Base-by-base conservation (phyloP, 2,329 filamentous ascomycete species). In the Colletotrichum endophyticum region DNA sequence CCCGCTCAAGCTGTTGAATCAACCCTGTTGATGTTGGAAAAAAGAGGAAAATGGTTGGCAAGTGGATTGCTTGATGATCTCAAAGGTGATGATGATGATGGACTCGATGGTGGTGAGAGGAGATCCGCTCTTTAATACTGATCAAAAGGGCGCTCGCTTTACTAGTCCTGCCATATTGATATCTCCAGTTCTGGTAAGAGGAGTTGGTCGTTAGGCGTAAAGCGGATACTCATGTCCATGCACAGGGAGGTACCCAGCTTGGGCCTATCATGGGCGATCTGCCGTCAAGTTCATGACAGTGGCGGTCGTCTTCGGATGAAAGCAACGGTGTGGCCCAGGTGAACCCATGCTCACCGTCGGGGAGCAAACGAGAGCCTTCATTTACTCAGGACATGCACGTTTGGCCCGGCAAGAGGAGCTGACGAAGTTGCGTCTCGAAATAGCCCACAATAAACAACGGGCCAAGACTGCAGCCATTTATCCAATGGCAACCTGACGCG, bases 41-140 rank as follows among this genome's bases (percentile, higher is more conserved):
- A 62, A 75, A 75, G 53, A 44, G 32, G 8, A 63, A 53, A 12
- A n/a, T 56, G 57, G 36, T 56, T 56, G 64, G 64, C n/a, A 53
- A 61, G 57, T 53, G 44, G 59, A 76, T 53, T 49, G 73, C 44
- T 53, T 66, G 64, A 11, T 66, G 70, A 69, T 66, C 57, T 76
- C 36, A 13, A 39, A 63, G 32, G 2, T 2, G 68, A 34, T 73
- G 70, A 34, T 70, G 70, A 57, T 76, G 32, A 63, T 57, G 30
- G 8, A 28, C 16, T 7, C 11, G 44, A 13, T 68, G 8, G 27
- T 53, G 64, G 36, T 28, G 73, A 13, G 73, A 76, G 73, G 64
- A 73, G 70, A 76, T 73, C 64, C 59, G 73, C 63, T 66, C 64
- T 76, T 76, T 76, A 76, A 76, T 76, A 76, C 63, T 66, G 64